These are phyloP conservation scores for Polyporus arcularius DNA, from an alignment of 768 basidiomycete species.

Conservation along the genomic window DNA sequence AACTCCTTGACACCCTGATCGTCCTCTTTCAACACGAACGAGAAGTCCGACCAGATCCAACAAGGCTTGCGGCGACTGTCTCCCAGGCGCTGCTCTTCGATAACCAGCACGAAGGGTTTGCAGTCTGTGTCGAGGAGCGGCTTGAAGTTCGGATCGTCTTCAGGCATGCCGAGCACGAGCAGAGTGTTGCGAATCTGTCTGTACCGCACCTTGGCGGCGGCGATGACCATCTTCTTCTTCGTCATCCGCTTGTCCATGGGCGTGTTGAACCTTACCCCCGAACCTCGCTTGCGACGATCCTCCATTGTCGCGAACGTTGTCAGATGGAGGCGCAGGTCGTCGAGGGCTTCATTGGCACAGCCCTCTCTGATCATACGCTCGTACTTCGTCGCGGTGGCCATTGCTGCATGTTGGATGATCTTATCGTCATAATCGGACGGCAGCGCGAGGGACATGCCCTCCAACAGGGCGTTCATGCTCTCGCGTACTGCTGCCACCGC, in stretches of 20 bases:
- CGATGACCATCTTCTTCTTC: background rate
- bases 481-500: background rate
- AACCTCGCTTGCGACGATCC: background rate
- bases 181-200: background rate
- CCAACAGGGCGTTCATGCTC: background rate
- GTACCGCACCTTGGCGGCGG: background rate
- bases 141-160: background rate
- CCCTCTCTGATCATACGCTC: background rate
- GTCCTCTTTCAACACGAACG: background rate
- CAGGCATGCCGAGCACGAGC: background rate
- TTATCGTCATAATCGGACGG: background rate
- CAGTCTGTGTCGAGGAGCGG: background rate
- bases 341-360: conserved; percentile 7
- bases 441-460: background rate
- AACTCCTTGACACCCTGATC: no score
- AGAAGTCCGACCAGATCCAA: conserved; percentile 10
- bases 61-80: background rate
- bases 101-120: background rate
- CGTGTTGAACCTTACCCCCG: background rate
- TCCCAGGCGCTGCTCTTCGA: background rate
- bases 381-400: background rate
- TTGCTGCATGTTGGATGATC: background rate
- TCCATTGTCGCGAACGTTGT: conserved; percentile 1
- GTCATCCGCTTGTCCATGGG: background rate
- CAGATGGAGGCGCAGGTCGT: conserved; percentile 3